phyloP scores from a whole-genome alignment of 106 monocot species.

The Ottelia alismoides region DNA sequence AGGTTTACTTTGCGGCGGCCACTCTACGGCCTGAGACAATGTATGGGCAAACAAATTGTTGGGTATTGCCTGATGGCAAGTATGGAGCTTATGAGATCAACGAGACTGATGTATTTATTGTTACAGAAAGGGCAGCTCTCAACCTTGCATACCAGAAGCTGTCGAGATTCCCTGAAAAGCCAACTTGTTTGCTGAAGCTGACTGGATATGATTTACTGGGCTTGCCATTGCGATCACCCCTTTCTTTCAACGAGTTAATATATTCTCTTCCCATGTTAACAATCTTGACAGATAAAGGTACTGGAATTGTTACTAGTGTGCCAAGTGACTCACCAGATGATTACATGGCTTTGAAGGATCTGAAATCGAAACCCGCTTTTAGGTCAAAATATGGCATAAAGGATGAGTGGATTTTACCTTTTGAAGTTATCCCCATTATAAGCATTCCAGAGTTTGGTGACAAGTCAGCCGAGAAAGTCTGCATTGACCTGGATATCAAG shows the following conservation, averaged over 20 bases:
- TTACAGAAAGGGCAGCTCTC: constrained; percentile 64
- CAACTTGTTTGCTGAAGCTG: constrained; percentile 63
- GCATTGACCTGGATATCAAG: constrained; percentile 71
- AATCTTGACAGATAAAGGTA: constrained; percentile 91
- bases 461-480: constrained; percentile 79
- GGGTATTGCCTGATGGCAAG: constrained; percentile 85
- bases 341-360: constrained; percentile 81
- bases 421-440: constrained; percentile 77
- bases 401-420: constrained; percentile 88
- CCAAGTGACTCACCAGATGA: constrained; percentile 90
- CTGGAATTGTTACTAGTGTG: constrained; percentile 92
- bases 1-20: constrained; percentile 71
- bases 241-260: constrained; percentile 64
- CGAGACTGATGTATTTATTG: constrained; percentile 72
- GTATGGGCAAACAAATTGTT: constrained; percentile 95
- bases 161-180: constrained; percentile 58
- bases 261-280: constrained; percentile 93
- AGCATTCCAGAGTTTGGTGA: constrained; percentile 91
- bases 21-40: constrained; percentile 94
- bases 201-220: constrained; percentile 79
- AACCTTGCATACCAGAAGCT: constrained; percentile 79
- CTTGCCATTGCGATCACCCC: constrained; percentile 56
- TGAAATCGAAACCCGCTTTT: constrained; percentile 68
- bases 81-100: constrained; percentile 96
- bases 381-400: constrained; percentile 66